phyloP scores from a whole-genome alignment of 345 rosid species.

The Linum usitatissimum region DNA sequence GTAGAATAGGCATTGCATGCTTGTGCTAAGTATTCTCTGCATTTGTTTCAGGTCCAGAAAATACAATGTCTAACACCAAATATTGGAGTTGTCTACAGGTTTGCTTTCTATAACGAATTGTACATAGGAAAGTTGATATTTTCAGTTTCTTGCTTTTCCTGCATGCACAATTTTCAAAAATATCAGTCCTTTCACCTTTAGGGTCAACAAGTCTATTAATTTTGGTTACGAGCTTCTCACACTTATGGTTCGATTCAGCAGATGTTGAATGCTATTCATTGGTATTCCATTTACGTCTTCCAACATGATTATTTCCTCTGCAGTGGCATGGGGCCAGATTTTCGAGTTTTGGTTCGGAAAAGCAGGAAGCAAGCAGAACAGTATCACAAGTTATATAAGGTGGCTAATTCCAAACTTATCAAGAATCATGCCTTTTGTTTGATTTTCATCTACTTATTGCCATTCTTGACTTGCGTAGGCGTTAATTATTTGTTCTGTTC shows the following conservation, averaged over 20 bases:
- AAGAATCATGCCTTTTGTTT: neutral
- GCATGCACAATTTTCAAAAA: neutral
- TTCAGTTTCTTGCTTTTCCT: neutral
- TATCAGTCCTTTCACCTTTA: neutral
- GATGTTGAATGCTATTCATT: neutral
- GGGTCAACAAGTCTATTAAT: neutral
- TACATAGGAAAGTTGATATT: neutral
- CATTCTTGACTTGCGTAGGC: neutral
- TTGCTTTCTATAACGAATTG: slow-evolving; percentile 6
- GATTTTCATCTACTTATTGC: neutral
- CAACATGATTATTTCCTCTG: slow-evolving; percentile 2
- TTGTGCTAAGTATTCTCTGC: neutral
- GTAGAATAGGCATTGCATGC: neutral
- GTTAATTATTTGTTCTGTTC: neutral
- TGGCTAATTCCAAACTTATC: slow-evolving; percentile 9
- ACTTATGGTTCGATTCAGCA: neutral
- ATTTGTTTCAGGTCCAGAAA: slow-evolving; percentile 66
- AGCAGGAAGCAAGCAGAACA: slow-evolving; percentile 94
- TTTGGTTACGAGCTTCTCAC: neutral
- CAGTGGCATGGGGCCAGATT: slow-evolving; percentile 99
- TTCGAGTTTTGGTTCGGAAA: slow-evolving; percentile 83
- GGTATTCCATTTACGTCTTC: neutral
- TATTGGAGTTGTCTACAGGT: slow-evolving; percentile 98
- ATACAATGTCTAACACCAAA: slow-evolving; percentile 80
- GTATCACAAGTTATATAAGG: slow-evolving; percentile 70